Evolutionary conservation across 208 protist species (phyloP).

Genomic region (Acanthamoeba castellanii): DNA sequence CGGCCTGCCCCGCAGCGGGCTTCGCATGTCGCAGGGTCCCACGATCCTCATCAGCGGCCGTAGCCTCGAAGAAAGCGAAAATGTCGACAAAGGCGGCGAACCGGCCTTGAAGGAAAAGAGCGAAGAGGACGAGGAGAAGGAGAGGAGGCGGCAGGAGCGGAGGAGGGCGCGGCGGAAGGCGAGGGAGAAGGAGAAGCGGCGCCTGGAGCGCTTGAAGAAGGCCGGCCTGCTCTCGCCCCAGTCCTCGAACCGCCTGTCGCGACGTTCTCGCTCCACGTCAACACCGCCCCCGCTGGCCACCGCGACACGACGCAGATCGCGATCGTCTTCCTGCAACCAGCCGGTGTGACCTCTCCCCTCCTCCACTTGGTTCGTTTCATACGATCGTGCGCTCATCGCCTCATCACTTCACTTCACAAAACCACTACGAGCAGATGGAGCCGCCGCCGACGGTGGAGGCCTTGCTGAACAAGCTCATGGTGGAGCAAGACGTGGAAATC

Average conservation of each 20-base stretch:
- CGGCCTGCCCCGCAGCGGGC: background rate
- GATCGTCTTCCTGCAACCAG: no score
- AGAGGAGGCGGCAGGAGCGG: slow-evolving; percentile 2
- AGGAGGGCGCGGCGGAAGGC: background rate
- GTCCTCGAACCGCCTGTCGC: background rate
- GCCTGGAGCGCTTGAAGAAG: background rate
- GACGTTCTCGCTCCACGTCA: background rate
- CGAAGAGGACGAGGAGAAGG: background rate
- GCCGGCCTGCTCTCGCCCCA: background rate
- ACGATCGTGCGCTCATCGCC: background rate
- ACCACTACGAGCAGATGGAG: background rate
- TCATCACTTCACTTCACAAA: background rate
- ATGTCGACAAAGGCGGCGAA: background rate
- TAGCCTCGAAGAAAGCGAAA: background rate
- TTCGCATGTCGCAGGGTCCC: background rate
- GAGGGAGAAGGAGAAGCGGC: background rate
- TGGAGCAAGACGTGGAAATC: background rate
- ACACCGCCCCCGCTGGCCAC: background rate
- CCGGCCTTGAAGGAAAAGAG: background rate
- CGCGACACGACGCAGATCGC: no score
- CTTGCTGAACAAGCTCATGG: background rate
- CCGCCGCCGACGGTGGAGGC: background rate
- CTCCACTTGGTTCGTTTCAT: background rate
- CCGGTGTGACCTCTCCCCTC: no score
- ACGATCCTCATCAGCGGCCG: background rate